phyloP scores from a whole-genome alignment of 140 eudicot species.

The Cichorium intybus region DNA sequence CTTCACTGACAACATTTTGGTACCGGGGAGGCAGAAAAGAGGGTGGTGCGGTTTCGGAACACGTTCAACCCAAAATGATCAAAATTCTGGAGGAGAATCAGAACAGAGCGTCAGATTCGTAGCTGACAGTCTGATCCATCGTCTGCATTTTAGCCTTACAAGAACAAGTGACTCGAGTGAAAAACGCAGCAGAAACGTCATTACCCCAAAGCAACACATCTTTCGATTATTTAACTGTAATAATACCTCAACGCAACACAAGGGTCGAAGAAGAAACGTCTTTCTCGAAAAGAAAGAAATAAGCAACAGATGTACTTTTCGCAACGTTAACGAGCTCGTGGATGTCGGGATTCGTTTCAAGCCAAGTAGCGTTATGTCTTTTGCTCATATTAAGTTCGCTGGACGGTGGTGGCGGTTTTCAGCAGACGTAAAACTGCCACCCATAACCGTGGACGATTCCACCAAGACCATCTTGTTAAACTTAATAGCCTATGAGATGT shows the following conservation, averaged over 20 bases:
- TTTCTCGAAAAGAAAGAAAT: background rate
- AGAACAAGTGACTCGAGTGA: background rate
- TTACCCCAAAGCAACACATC: too few relatives aligned
- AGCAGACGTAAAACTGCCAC: constrained; percentile 21
- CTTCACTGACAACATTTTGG: constrained; percentile 9
- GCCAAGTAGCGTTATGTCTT: constrained; percentile 19
- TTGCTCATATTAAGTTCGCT: constrained; percentile 1
- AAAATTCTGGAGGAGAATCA: background rate
- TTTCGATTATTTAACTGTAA: too few relatives aligned
- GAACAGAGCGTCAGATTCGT: background rate
- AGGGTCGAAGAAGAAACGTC: background rate
- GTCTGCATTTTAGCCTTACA: constrained; percentile 10
- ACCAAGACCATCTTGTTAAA: constrained; percentile 24
- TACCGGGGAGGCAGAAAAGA: background rate
- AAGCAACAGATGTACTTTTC: constrained; percentile 20
- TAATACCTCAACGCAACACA: background rate
- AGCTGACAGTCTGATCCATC: constrained; percentile 12
- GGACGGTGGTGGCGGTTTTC: background rate
- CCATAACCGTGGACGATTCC: constrained; percentile 25
- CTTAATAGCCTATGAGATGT: constrained; percentile 38
- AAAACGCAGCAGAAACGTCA: background rate
- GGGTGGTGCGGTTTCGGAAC: background rate
- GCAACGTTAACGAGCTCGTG: constrained; percentile 32
- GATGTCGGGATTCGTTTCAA: constrained; percentile 31
- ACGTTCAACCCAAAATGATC: background rate